These are phyloP conservation scores for Psophocarpus tetragonolobus DNA, from an alignment of 306 rosid genomes.

Conservation along the genomic window DNA sequence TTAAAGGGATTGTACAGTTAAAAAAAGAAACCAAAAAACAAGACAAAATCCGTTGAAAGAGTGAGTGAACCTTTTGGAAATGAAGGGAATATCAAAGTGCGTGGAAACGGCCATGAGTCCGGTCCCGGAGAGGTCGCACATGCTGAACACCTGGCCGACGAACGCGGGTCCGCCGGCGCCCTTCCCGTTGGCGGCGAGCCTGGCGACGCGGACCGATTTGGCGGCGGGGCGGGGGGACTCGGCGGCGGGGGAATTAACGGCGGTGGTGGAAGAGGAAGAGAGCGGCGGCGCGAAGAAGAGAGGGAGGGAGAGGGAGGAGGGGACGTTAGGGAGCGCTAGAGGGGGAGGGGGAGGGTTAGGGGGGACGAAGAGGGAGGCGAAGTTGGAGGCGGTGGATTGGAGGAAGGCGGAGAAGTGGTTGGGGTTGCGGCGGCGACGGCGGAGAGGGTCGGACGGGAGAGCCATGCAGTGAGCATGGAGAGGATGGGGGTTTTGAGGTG, in stretches of 20 bases:
- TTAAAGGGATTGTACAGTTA: too few species aligned
- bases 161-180: slow-evolving; percentile 84
- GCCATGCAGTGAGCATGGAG: slow-evolving; percentile 53
- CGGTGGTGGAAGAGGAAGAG: slow-evolving; percentile 5
- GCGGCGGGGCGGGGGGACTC: slow-evolving; percentile 50
- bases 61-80: slow-evolving; percentile 72
- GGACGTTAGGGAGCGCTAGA: background rate
- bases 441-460: slow-evolving; percentile 49
- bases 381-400: slow-evolving; percentile 62
- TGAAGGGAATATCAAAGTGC: slow-evolving; percentile 85
- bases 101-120: slow-evolving; percentile 98
- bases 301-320: slow-evolving; percentile 48
- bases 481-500: background rate
- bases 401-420: slow-evolving; percentile 55
- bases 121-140: slow-evolving; percentile 98
- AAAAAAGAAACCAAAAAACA: background rate
- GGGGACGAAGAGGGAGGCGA: slow-evolving; percentile 54
- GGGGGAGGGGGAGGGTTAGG: slow-evolving; percentile 45
- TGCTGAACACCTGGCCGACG: slow-evolving; percentile 97
- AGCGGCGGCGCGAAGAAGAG: slow-evolving; percentile 45
- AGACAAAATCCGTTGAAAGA: background rate
- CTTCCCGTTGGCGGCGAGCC: slow-evolving; percentile 47
- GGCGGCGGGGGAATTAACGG: slow-evolving; percentile 26
- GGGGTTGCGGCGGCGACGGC: slow-evolving; percentile 40
- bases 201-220: slow-evolving; percentile 58